phyloP scores from a whole-genome alignment of 2,329 filamentous ascomycete genomes.

The Venturia carpophila region DNA sequence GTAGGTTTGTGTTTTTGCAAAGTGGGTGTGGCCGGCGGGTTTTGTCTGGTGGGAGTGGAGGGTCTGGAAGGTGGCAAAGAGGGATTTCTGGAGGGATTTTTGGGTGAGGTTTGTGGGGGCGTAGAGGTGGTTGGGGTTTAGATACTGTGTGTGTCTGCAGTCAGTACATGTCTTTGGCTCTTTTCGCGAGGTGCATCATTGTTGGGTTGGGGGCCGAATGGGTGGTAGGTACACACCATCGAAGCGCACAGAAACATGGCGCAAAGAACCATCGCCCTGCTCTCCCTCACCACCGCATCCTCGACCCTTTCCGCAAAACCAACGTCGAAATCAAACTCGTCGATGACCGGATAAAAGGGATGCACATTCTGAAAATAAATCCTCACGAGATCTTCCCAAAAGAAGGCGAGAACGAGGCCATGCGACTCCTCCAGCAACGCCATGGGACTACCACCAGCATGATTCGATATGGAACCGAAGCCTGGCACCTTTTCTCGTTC shows the following conservation, averaged over 20 bases:
- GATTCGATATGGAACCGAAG: not conserved
- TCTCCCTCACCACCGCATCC: constrained; percentile 2
- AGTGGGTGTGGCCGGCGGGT: not conserved
- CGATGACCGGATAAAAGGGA: constrained; percentile 15
- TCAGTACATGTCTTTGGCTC: not conserved
- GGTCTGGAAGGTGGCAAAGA: not conserved
- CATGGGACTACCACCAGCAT: constrained; percentile 12
- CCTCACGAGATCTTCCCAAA: constrained; percentile 11
- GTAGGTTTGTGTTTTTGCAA: constrained; percentile 12
- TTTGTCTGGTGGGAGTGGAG: not conserved
- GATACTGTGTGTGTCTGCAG: not conserved
- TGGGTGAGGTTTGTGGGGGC: not conserved
- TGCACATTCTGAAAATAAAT: constrained; percentile 16
- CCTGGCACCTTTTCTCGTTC: not conserved
- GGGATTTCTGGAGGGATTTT: not conserved
- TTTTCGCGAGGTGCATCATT: no score
- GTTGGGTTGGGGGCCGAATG: no score
- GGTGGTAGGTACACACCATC: no score
- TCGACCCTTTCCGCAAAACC: not conserved
- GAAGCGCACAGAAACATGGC: constrained; percentile 16
- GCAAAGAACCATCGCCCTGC: constrained; percentile 15
- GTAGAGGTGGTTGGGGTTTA: not conserved
- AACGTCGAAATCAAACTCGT: constrained; percentile 17
- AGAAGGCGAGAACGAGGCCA: no score
- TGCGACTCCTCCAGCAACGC: constrained; percentile 3